These are phyloP conservation scores for Pythium oligandrum DNA, from an alignment of 352 stramenopile species.

Conservation along the genomic window DNA sequence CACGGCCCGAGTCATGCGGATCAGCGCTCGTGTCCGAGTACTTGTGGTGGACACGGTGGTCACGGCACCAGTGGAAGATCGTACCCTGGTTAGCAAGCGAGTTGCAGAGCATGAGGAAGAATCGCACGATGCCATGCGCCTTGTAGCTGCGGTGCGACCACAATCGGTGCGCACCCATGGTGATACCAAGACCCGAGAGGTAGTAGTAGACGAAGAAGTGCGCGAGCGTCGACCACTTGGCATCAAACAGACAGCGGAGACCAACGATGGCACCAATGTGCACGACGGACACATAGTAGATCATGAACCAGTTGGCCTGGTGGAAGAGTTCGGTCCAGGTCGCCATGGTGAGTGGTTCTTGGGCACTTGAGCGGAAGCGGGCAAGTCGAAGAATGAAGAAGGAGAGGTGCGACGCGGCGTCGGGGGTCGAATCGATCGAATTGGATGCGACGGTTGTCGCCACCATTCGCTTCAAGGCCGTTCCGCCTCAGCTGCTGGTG, in stretches of 20 bases:
- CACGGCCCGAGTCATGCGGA: constrained; percentile 95
- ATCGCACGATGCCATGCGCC: constrained; percentile 84
- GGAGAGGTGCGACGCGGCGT: background rate
- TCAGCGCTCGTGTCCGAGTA: constrained; percentile 94
- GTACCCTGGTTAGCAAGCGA: constrained; percentile 97
- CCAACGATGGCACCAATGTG: constrained; percentile 90
- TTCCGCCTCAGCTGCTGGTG: too few relatives aligned
- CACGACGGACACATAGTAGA: constrained; percentile 95
- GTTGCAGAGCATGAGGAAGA: constrained; percentile 98
- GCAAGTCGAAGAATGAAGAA: constrained; percentile 5
- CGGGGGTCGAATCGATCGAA: background rate
- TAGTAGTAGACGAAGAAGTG: constrained; percentile 93
- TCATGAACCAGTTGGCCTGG: constrained; percentile 97
- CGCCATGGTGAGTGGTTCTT: constrained; percentile 64
- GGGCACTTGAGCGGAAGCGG: background rate
- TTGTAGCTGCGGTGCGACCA: constrained; percentile 97
- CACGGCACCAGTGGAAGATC: constrained; percentile 97
- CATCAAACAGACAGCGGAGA: constrained; percentile 75
- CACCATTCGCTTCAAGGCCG: too few relatives aligned
- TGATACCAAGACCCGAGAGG: constrained; percentile 95
- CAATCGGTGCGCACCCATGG: constrained; percentile 96
- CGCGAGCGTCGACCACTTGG: constrained; percentile 81
- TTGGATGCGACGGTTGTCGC: too few relatives aligned
- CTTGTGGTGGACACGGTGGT: constrained; percentile 99
- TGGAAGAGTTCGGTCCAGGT: constrained; percentile 58